Percentiles rank a stretch among this genome's conserved stretches.
These are phyloP conservation scores for Pythium aristosporum DNA, from an alignment of 352 stramenopile genomes.

Conservation along the genomic window DNA sequence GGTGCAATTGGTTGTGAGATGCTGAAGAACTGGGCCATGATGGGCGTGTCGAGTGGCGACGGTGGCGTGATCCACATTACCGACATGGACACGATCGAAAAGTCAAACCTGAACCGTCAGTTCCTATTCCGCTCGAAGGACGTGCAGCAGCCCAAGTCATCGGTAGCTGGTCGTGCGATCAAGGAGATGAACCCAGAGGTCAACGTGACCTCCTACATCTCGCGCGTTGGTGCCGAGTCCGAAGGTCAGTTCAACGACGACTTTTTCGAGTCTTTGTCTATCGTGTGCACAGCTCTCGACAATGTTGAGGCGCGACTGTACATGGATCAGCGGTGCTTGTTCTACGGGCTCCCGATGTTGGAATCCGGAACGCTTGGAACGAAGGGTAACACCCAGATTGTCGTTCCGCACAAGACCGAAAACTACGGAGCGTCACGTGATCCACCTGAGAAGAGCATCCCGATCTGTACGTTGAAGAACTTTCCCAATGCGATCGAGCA, in stretches of 20 bases:
- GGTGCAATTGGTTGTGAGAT: slow-evolving; percentile 99
- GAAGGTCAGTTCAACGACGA: slow-evolving; percentile 98
- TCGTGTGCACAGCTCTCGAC: slow-evolving; percentile 98
- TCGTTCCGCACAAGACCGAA: slow-evolving; percentile 90
- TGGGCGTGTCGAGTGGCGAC: slow-evolving; percentile 74
- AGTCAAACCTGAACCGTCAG: slow-evolving; percentile 98
- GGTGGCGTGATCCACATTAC: slow-evolving; percentile 93
- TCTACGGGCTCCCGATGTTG: slow-evolving; percentile 97
- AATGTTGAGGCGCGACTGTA: slow-evolving; percentile 98
- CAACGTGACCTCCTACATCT: slow-evolving; percentile 87
- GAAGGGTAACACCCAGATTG: slow-evolving; percentile 97
- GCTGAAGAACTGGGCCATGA: slow-evolving; percentile 93
- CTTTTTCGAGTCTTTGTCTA: slow-evolving; percentile 95
- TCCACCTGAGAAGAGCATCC: slow-evolving; percentile 98
- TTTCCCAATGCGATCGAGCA: slow-evolving; percentile 99
- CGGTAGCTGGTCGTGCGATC: slow-evolving; percentile 90
- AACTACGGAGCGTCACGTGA: slow-evolving; percentile 98
- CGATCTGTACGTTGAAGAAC: slow-evolving; percentile 99
- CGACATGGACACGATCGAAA: slow-evolving; percentile 99
- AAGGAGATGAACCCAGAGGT: slow-evolving; percentile 96
- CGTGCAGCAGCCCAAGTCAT: slow-evolving; percentile 97
- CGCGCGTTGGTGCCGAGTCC: slow-evolving; percentile 91
- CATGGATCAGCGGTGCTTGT: slow-evolving; percentile 96
- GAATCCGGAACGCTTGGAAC: slow-evolving; percentile 99
- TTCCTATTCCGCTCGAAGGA: slow-evolving; percentile 98